Percentiles rank a stretch among this genome's conserved stretches.
phyloP scores from a whole-genome alignment of 1,284 basidiomycete species.

The Taiwanofungus camphoratus region DNA sequence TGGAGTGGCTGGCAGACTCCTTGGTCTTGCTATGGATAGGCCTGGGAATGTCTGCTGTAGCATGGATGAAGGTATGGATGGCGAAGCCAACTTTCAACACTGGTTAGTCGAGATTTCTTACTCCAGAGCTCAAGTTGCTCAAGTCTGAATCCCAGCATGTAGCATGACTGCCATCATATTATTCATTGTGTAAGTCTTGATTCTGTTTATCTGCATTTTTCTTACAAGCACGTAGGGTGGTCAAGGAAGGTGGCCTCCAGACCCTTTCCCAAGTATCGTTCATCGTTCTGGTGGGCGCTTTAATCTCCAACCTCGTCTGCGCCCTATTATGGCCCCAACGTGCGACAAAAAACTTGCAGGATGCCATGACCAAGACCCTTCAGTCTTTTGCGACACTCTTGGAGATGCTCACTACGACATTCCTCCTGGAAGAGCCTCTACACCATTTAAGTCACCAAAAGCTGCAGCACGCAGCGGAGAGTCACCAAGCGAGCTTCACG shows the following conservation, averaged over 20 bases:
- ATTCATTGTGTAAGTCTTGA: conserved; percentile 70
- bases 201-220: neutral
- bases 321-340: conserved; percentile 79
- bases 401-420: conserved; percentile 74
- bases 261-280: conserved; percentile 71
- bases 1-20: conserved; percentile 63
- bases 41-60: conserved; percentile 73
- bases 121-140: neutral
- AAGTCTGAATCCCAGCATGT: conserved; percentile 49
- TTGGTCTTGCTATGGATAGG: conserved; percentile 80
- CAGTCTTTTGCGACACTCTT: conserved; percentile 85
- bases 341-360: conserved; percentile 80
- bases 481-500: conserved; percentile 84
- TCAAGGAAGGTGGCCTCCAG: conserved; percentile 84
- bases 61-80: conserved; percentile 90
- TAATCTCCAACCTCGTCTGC: conserved; percentile 81
- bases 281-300: conserved; percentile 74
- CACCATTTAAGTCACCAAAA: conserved; percentile 51
- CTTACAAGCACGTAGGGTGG: conserved; percentile 59
- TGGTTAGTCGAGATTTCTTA: conserved; percentile 39
- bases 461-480: conserved; percentile 69
- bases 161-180: conserved; percentile 88
- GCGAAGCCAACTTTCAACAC: conserved; percentile 87
- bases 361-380: conserved; percentile 79
- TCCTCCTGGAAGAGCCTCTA: conserved; percentile 73